Conservation (phyloP, 2,329 filamentous ascomycete species). For the Macroventuria anomochaeta region DNA sequence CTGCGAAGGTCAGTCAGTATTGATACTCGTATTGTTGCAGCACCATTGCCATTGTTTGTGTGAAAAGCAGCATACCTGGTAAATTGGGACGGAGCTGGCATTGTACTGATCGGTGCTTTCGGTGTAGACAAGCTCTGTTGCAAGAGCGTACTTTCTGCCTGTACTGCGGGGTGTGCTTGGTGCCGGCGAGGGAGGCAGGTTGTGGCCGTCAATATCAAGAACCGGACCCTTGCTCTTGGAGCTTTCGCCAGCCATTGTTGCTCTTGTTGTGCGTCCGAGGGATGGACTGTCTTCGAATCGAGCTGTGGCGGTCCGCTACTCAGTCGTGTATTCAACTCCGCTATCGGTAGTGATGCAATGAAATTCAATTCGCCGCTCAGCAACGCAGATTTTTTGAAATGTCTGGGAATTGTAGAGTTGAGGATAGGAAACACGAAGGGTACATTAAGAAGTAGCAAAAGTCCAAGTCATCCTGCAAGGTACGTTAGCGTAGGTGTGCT, state of each 20-base stretch:
- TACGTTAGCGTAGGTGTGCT: slow-evolving; percentile 25
- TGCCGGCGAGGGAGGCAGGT: slow-evolving; percentile 71
- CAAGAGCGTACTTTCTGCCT: slow-evolving; percentile 87
- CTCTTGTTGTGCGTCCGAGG: slow-evolving; percentile 16
- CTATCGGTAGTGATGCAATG: slow-evolving; percentile 14
- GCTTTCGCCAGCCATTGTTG: slow-evolving; percentile 42
- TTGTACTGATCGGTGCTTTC: slow-evolving; percentile 97
- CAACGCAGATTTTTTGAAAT: neutral
- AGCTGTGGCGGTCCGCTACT: slow-evolving; percentile 24
- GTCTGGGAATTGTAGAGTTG: neutral
- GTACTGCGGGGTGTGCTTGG: slow-evolving; percentile 82
- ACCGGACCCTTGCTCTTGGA: slow-evolving; percentile 46
- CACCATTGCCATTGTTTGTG: neutral
- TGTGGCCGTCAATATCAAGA: slow-evolving; percentile 49
- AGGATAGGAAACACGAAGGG: neutral
- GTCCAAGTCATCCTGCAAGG: slow-evolving; percentile 29
- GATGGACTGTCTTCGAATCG: slow-evolving; percentile 21
- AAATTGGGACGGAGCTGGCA: slow-evolving; percentile 93
- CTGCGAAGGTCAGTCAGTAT: slow-evolving; percentile 50
- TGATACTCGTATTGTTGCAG: neutral
- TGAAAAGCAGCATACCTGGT: slow-evolving; percentile 67
- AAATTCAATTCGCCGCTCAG: slow-evolving; percentile 10
- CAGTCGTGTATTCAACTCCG: neutral
- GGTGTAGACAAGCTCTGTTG: slow-evolving; percentile 95
- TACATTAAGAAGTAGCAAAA: slow-evolving; percentile 17